Evolutionary conservation across 176 grass and related monocot species (phyloP).

Genomic region (Aegilops bicornis): DNA sequence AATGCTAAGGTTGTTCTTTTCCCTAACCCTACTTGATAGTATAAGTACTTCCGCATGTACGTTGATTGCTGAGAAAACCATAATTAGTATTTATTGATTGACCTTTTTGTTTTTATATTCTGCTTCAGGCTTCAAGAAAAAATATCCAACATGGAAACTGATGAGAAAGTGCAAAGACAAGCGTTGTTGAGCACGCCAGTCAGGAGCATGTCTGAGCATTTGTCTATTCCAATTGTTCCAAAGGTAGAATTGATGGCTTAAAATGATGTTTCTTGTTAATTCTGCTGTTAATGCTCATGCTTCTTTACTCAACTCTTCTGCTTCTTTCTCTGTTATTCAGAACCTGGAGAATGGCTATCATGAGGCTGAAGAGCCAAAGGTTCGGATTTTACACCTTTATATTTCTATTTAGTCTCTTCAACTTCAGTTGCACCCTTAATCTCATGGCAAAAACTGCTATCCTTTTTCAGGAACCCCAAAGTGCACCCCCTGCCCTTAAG

Average conservation of each 20-base stretch:
- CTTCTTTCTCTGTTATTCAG: conserved; percentile 28
- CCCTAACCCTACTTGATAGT: conserved; percentile 4
- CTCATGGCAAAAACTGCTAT: conserved; percentile 18
- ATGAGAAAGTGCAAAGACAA: conserved; percentile 89
- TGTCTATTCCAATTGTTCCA: conserved; percentile 82
- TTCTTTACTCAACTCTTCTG: conserved; percentile 14
- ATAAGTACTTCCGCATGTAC: not conserved
- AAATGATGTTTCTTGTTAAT: conserved; percentile 22
- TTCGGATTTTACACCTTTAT: conserved; percentile 23
- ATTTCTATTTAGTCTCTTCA: not conserved
- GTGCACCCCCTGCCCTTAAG: conserved; percentile 87
- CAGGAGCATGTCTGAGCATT: conserved; percentile 95
- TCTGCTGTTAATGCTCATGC: not conserved
- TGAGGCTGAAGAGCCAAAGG: conserved; percentile 63
- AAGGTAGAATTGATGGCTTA: conserved; percentile 48
- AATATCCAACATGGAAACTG: conserved; percentile 81
- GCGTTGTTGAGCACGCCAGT: conserved; percentile 61
- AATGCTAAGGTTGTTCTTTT: conserved; percentile 73
- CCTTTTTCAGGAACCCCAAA: conserved; percentile 81
- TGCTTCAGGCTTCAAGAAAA: conserved; percentile 79
- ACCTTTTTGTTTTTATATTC: conserved; percentile 27
- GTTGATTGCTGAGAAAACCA: not conserved
- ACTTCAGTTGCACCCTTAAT: conserved; percentile 9
- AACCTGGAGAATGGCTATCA: conserved; percentile 66
- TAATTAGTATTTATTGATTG: not conserved